Base-by-base conservation (phyloP, 371 early-diverging fungal genomes). In the Mucor lusitanicus region DNA sequence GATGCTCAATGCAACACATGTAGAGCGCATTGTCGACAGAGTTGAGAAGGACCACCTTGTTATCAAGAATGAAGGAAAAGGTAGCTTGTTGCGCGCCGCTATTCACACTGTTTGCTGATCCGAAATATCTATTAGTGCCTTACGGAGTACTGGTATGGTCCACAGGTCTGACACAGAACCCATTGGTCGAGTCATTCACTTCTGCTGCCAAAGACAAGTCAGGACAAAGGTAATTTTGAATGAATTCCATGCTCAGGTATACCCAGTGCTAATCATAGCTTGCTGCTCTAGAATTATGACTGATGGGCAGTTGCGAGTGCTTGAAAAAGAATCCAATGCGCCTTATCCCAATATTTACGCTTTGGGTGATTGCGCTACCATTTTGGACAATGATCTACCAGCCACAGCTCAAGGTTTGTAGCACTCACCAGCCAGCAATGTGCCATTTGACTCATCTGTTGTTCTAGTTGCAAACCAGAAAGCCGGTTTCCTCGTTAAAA, bases 321-420 rank as follows among this genome's bases (percentile, higher is more conserved):
- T 91, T 66, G 81, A 82, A 2, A 57, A 78, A 3, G 83, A 87
- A 33, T 70, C 72, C 2, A 78, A 63, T 39, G 65, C 21, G 15
- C 71, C 80, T 5, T 66, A 83, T 53, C 55, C 74, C n/a, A 72
- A 83, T 56, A 87, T 89, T 35, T 80, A 87, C 78, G 94, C 93
- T 0, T 73, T 94, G 15, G 94, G 94, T 25, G 94, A 94, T 72
- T 94, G 94, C 65, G 91, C 92, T 2, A 84, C 88, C 1, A 85
- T 90, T 60, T 65, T 86, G 64, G 88, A 83, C 61, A 67, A 74
- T 33, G 85, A 83, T 62, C 74, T 92, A 37, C 92, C 92, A 1
- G 87, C 88, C 25, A 91, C 93, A 25, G 94, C 94, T 23, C 94
- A 94, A 75, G 72, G 72, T 72, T 50, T 50, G 50, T 50, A 50